Evolutionary conservation across 192 early-diverging fungal genomes (phyloP), one percentile per base, ranked within the genome.

Genomic region (Umbelopsis isabellina): DNA sequence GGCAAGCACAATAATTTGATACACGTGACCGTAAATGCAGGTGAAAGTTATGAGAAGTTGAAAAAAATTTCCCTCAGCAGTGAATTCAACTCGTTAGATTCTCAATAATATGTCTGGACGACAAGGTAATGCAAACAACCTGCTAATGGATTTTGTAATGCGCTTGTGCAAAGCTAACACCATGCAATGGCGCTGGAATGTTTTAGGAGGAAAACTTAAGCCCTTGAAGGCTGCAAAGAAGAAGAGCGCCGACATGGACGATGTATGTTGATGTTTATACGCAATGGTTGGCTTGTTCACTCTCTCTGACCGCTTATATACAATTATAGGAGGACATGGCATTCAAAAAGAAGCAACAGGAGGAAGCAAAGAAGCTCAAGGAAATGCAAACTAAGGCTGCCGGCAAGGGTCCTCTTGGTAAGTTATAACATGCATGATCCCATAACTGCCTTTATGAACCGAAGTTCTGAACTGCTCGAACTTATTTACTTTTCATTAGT

Each of bases 151-250:
- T 2, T 9, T 41, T 41, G 0, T 41, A 61, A 23, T 41, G 8
- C 27, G 11, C 49, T 53, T 11, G 1, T 16, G 41, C 48, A 16
- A 45, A 9, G n/a, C 10, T 18, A 1, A 4, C 33, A 1, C 35
- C 67, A 49, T 11, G 21, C 20, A 49, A 50, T 41, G 66, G 47
- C 47, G 16, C 35, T 30, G 6, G 16, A 21, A 48, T 45, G 65
- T 47, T 22, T 15, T 65, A 82, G 92, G 92, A 80, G 93, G 93
- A 82, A 94, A 94, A 82, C 83, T 89, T 46, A 94, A 94, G 91
- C 94, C 94, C 66, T 84, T 96, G 55, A 96, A 94, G 93, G 83
- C 83, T 25, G 79, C 91, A 75, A 94, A 94, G 90, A 90, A 91
- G 85, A 80, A 72, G 50, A 41, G 46, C 6, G 67, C 69, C 52